Percentiles rank a stretch among this genome's conserved stretches.
Conservation (phyloP, 2,329 filamentous ascomycete genomes). For the Talaromyces marneffei region DNA sequence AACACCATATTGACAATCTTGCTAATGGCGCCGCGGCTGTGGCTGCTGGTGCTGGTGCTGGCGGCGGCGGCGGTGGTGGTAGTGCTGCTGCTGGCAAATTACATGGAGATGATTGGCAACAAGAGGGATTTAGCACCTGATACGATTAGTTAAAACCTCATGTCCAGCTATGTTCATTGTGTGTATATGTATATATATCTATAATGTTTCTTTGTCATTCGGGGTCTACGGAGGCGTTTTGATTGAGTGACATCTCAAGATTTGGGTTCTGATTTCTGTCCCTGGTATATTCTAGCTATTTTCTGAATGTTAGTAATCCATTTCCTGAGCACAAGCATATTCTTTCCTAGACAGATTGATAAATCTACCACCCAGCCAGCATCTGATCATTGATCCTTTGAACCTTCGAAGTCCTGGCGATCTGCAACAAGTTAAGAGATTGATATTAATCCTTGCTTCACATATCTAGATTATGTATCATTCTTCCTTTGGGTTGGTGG, state of each 20-base stretch:
- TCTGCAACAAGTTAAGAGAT: no score
- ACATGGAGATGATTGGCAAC: constrained; percentile 55
- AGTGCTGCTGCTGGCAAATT: constrained; percentile 29
- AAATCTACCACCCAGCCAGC: no score
- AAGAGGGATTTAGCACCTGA: constrained; percentile 51
- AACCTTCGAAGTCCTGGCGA: no score
- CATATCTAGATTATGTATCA: no score
- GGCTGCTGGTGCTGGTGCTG: constrained; percentile 27
- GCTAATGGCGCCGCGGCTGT: constrained; percentile 40
- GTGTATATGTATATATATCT: constrained; percentile 4
- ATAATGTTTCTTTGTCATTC: neutral
- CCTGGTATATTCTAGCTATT: neutral
- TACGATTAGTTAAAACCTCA: neutral
- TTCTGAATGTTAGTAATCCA: neutral
- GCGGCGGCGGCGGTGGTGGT: constrained; percentile 22
- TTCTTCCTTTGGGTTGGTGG: no score
- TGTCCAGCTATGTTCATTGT: neutral
- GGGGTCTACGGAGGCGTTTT: neutral
- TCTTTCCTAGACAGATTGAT: no score
- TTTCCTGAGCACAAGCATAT: neutral
- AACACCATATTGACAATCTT: constrained; percentile 54
- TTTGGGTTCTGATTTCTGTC: neutral
- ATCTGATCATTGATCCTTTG: no score
- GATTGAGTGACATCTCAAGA: neutral
- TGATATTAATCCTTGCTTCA: no score